These are phyloP conservation scores for Sphaerulina musiva DNA, from an alignment of 2,329 filamentous ascomycete genomes.

Conservation along the genomic window DNA sequence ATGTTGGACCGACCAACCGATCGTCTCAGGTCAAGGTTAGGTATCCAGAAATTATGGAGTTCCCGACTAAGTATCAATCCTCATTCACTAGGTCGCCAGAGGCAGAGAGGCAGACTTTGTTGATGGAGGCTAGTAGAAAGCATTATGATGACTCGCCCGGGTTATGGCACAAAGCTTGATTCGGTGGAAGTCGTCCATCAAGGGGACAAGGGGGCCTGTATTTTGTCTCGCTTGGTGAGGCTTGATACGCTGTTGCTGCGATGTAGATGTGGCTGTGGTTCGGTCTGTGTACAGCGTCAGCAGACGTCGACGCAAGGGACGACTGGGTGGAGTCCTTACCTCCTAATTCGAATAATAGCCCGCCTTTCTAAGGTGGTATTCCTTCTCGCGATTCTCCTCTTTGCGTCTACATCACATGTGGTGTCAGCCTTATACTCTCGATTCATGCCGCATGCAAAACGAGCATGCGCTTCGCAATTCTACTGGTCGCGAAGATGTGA, in stretches of 20 bases:
- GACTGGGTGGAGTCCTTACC: neutral
- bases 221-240: slow-evolving; percentile 1
- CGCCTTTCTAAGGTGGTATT: slow-evolving; percentile 11
- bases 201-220: neutral
- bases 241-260: slow-evolving; percentile 7
- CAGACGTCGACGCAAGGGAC: neutral
- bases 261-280: slow-evolving; percentile 5
- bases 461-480: no score
- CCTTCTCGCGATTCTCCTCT: slow-evolving; percentile 12
- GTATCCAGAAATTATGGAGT: neutral
- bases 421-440: neutral
- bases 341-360: slow-evolving; percentile 23
- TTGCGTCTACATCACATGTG: slow-evolving; percentile 9
- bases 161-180: neutral
- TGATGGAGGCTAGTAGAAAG: neutral
- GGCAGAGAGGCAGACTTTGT: no score
- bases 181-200: neutral
- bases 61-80: neutral
- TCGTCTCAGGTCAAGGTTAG: neutral
- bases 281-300: slow-evolving; percentile 3
- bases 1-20: neutral
- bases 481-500: neutral
- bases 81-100: neutral
- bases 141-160: neutral
- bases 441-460: neutral